A percentile compares a stretch with the other conserved stretches of the same genome.
Conservation (phyloP, 768 basidiomycete species). For the Postia placenta region DNA sequence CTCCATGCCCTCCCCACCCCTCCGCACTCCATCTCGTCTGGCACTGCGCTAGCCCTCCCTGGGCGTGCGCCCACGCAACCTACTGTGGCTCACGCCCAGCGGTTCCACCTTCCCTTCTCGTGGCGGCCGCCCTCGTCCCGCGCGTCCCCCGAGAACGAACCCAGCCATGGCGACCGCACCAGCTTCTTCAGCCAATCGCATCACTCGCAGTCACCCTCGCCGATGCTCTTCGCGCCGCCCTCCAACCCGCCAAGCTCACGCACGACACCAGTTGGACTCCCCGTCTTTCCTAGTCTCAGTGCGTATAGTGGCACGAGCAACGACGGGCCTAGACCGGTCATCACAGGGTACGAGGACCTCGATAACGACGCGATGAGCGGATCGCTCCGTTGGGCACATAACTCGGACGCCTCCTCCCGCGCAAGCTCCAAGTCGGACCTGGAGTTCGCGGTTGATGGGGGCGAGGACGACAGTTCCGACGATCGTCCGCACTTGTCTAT, state of each 20-base stretch:
- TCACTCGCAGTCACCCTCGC: too few relatives aligned
- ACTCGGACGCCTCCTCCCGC: conserved; percentile 10
- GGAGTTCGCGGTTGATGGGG: conserved; percentile 9
- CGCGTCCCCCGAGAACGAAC: conserved; percentile 1
- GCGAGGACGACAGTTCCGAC: conserved; percentile 7
- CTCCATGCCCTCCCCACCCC: not conserved
- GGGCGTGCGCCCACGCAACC: not conserved
- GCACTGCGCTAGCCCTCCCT: not conserved
- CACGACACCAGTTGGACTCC: not conserved
- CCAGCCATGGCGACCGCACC: not conserved
- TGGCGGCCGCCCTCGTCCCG: conserved; percentile 7
- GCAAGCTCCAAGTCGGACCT: conserved; percentile 17
- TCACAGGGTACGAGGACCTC: not conserved
- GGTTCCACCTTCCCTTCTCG: conserved; percentile 16
- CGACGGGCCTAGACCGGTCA: not conserved
- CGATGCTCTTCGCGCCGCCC: conserved; percentile 19
- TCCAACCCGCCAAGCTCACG: conserved; percentile 7
- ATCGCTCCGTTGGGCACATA: conserved; percentile 15
- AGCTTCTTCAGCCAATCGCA: conserved; percentile 7
- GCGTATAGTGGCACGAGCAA: not conserved
- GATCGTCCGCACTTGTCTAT: conserved; percentile 4
- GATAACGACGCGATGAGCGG: conserved; percentile 13
- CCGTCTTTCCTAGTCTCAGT: conserved; percentile 3
- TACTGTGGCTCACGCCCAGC: conserved; percentile 2
- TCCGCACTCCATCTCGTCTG: not conserved